Evolutionary conservation across 768 basidiomycete species (phyloP), one percentile per base, ranked within the genome.

Genomic region (Sporobolomyces phaffii): DNA sequence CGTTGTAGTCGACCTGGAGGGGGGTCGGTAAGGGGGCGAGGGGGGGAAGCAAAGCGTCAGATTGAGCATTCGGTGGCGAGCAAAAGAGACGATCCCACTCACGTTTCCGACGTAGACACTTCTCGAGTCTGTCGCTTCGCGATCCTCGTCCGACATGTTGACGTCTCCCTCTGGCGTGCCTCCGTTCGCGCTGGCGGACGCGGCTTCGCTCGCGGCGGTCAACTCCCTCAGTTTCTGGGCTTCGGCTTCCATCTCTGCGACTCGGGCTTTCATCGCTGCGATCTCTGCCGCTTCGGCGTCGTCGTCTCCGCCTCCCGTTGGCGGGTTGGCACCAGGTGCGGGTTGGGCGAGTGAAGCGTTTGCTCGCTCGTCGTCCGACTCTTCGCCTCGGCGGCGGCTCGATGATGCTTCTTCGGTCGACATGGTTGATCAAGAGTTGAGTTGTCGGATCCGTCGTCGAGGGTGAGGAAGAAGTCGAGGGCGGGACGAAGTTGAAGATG

Each of bases 101-200:
- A 96, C 96, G 80, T 97, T 99, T 60, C 96, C 96, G 74, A 99
- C 87, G 77, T 91, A 97, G 48, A 99, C 79, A 80, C 92, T 96
- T 78, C 93, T 82, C 66, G 80, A 77, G 78, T 99, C 96, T 28
- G 91, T 85, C 29, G 83, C 79, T 29, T 86, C 81, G 77, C 85
- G 88, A 38, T 93, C 92, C 74, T 96, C 91, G 73, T 91, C 91
- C 1, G 85, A 85, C 73, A 88, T 87, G 82, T 20, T 47, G 26
- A 58, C 56, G n/a, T 58, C 56, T 14, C 56, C 56, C n/a, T 85
- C 86, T 58, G 20, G 34, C 5, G 83, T 80, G 83, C 84, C 73
- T 84, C 80, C 75, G 85, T 85, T 72, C 13, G 54, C 38, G 29
- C 36, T 57, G 2, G 62, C 61, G 29, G 64, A 38, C 36, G 64